Base-by-base conservation (phyloP, 2,329 filamentous ascomycete genomes). In the Parastagonospora avenae region DNA sequence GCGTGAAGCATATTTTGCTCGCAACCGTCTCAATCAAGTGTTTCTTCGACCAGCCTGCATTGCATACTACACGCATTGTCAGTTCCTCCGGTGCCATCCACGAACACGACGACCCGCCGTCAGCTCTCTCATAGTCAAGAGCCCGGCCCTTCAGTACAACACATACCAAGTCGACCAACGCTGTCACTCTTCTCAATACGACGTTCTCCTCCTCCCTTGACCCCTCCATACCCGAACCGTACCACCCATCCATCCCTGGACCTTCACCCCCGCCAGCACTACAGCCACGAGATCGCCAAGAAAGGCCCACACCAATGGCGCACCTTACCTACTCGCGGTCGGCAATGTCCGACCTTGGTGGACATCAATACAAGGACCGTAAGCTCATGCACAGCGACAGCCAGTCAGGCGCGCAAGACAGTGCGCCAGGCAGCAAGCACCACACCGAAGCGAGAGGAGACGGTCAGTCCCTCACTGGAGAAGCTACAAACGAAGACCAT, bases 71-170 rank as follows among this genome's bases (percentile, higher is more conserved):
- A 44, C 39, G 46, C 64, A 71, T 72, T 72, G 67, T 71, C 64
- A 58, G 58, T 67, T 66, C 62, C 48, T 45, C 60, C 53, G 59
- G 59, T 59, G 64, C 60, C 52, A 61, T 59, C 63, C 62, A 55
- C 52, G 64, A 63, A 68, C 57, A 65, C 71, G 71, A 72, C 72
- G 66, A 61, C 59, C 50, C 55, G 42, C 52, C 50, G 55, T 60
- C 51, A 62, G 64, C 66, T 63, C 64, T 55, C 62, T 39, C 70
- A 73, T 72, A 73, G 67, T 71, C 70, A 63, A 64, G 63, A 66
- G 70, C 55, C 68, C 60, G 63, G 50, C 56, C 60, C 52, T 50
- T 63, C 55, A 72, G 56, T 66, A 72, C 67, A 72, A 56, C 64
- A 68, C 50, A 65, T 44, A 48, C 44, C 31, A 36, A 63, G 55